Conservation (phyloP, 305 asterid species). For the Fraxinus greggii region DNA sequence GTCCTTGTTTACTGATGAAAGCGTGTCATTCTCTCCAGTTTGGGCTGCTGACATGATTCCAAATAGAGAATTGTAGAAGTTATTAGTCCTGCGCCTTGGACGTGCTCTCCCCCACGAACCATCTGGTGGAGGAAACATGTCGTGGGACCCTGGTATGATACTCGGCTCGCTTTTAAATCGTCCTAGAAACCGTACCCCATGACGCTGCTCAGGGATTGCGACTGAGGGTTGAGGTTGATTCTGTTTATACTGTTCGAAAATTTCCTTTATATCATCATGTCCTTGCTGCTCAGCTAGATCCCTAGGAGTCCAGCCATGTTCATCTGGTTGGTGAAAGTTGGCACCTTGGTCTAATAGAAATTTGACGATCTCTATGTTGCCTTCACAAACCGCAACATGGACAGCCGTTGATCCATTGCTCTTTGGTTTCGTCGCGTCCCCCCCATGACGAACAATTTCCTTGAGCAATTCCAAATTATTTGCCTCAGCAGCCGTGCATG, state of each 20-base stretch:
- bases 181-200: conserved; percentile 62
- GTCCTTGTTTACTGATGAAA: conserved; percentile 33
- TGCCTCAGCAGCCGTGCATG: conserved; percentile 66
- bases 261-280: conserved; percentile 65
- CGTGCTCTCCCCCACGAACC: conserved; percentile 51
- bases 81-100: conserved; percentile 52
- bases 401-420: conserved; percentile 56
- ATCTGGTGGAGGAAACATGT: conserved; percentile 31
- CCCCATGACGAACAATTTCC: conserved; percentile 53
- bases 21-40: conserved; percentile 35
- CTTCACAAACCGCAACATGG: conserved; percentile 79
- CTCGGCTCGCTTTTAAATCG: conserved; percentile 65
- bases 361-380: conserved; percentile 58
- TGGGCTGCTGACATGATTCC: conserved; percentile 63
- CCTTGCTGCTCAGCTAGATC: conserved; percentile 86
- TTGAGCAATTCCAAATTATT: conserved; percentile 54
- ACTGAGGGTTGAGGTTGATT: conserved; percentile 20
- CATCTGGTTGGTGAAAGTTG: conserved; percentile 43
- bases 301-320: conserved; percentile 62
- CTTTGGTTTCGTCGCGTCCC: conserved; percentile 53
- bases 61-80: conserved; percentile 58
- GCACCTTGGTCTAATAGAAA: conserved; percentile 61
- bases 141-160: conserved; percentile 37
- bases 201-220: conserved; percentile 38
- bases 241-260: conserved; percentile 41